A percentile compares a stretch with the other conserved stretches of the same genome.
Conservation (phyloP, 495 filamentous ascomycete genomes). For the Friedmanniomyces endolithicus region DNA sequence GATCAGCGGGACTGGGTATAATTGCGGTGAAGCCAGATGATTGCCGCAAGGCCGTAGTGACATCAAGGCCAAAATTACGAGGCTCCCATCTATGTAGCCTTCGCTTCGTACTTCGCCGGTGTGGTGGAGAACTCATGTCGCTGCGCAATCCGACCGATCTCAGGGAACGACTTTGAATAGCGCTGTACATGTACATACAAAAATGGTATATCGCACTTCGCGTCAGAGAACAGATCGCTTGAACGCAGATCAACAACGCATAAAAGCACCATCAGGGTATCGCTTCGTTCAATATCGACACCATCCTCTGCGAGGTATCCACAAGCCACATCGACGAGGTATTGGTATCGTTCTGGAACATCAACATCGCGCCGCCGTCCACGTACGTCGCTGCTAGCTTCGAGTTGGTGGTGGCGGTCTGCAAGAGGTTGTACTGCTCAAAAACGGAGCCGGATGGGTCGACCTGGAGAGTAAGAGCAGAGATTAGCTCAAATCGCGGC, state of each 20-base stretch:
- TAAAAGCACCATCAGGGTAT: neutral
- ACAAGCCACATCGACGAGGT: neutral
- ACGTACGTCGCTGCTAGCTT: constrained; percentile 5
- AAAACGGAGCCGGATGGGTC: neutral
- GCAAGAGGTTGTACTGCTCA: neutral
- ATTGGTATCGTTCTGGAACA: constrained; percentile 6
- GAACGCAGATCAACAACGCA: neutral
- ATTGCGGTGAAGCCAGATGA: neutral
- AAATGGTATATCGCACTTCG: neutral
- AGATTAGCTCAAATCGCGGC: neutral
- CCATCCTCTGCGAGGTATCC: neutral
- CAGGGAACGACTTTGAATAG: neutral
- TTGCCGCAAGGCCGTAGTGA: too few species aligned
- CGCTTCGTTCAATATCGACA: neutral
- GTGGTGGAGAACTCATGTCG: too few species aligned
- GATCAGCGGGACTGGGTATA: too few species aligned
- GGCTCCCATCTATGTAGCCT: too few species aligned
- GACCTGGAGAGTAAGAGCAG: neutral
- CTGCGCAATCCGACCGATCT: too few species aligned
- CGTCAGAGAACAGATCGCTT: neutral
- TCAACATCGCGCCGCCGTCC: constrained; percentile 1
- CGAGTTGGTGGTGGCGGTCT: neutral
- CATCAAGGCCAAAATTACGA: too few species aligned
- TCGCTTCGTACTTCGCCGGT: too few species aligned
- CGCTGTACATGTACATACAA: neutral